Evolutionary conservation across 2,329 filamentous ascomycete genomes (phyloP).

Genomic region (Xylariaceae sp.): DNA sequence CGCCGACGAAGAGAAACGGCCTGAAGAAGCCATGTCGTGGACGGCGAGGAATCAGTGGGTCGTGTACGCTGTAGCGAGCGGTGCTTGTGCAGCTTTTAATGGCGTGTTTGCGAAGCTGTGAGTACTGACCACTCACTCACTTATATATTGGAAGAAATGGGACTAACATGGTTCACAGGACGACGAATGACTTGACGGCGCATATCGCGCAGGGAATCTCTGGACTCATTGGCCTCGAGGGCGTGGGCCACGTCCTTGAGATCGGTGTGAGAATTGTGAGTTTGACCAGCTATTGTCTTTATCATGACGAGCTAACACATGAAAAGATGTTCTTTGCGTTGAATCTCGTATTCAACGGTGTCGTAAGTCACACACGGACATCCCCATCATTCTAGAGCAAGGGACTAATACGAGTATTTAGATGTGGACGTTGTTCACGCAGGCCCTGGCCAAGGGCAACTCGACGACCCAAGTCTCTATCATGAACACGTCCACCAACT

Average conservation of each 20-base stretch:
- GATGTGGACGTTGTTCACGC: conserved; percentile 82
- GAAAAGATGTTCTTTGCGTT: conserved; percentile 65
- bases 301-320: background rate
- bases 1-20: background rate
- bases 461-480: conserved; percentile 77
- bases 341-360: conserved; percentile 69
- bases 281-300: background rate
- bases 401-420: conserved; percentile 1
- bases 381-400: no score
- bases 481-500: conserved; percentile 78
- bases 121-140: conserved; percentile 30
- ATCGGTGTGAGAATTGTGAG: conserved; percentile 46
- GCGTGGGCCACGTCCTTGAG: conserved; percentile 42
- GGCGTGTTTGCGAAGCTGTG: conserved; percentile 80
- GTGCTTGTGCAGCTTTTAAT: conserved; percentile 74
- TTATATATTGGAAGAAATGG: background rate
- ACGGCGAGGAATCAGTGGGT: conserved; percentile 51
- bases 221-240: conserved; percentile 39
- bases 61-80: conserved; percentile 65
- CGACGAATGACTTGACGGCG: conserved; percentile 52
- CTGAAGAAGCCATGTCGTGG: conserved; percentile 25
- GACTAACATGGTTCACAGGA: conserved; percentile 34
- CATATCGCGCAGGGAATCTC: conserved; percentile 44
- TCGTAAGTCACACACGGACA: conserved; percentile 28
- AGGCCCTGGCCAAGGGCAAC: conserved; percentile 65